Evolutionary conservation across 306 rosid species (phyloP), one percentile per base, ranked within the genome.

Genomic region (Bauhinia variegata): DNA sequence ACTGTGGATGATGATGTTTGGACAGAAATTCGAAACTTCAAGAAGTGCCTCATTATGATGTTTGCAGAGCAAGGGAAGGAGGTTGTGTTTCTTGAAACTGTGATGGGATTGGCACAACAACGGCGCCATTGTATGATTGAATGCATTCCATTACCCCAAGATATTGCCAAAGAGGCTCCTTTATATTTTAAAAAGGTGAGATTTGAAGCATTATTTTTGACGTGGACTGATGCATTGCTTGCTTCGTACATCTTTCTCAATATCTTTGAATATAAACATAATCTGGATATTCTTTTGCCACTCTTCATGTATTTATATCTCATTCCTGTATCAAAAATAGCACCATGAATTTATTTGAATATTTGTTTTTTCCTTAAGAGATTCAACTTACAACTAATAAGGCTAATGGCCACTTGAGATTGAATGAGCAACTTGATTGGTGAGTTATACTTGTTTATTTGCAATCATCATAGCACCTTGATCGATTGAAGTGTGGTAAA

Each of bases 1-100:
- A 78, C 75, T 6, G 88, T 86, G 52, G 98, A 93, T 23, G 90
- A 88, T 18, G 62, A 82, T 13, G 84, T 81, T 55, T 93, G 97
- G 98, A 79, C 57, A 65, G 98, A 93, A 84, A 84, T 93, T 72
- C 79, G 95, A 58, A 93, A 93, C 74, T 93, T 89, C 88, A 93
- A 86, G 83, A 93, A 93, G 76, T 89, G 98, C 75, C 89, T 93
- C 34, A 86, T 93, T 61, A 87, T 89, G 91, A 89, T 93, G 97
- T 93, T 89, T 73, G 87, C 88, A 13, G 74, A 86, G 81, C 93
- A 93, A 83, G 96, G 84, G 74, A 88, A 84, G 80, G 96, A 93
- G 8, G 89, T 81, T 0, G 89, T 93, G 52, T 93, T 93, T 78
- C 98, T 93, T 39, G 95, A 89, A 80, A 93, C 98, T 31, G 95